Evolutionary conservation across 2,329 filamentous ascomycete species (phyloP).

Genomic region (Hypoxylon sp.): DNA sequence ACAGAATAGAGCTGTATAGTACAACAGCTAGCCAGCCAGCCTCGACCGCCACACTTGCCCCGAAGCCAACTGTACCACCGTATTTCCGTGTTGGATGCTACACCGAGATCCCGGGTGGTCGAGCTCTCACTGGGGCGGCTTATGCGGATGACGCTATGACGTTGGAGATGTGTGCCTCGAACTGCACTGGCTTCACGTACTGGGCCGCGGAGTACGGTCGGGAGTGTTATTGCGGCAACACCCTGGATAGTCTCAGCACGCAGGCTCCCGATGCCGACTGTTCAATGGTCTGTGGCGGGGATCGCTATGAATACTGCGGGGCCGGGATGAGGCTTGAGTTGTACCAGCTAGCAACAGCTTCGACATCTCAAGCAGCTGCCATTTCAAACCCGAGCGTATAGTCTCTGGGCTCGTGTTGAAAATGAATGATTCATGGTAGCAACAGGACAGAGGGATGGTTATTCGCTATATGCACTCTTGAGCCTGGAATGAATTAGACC

Average conservation of each 20-base stretch:
- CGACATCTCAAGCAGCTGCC: slow-evolving; percentile 12
- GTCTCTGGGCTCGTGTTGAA: neutral
- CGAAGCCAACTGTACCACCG: slow-evolving; percentile 53
- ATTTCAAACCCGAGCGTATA: slow-evolving; percentile 21
- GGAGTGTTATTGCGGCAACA: slow-evolving; percentile 58
- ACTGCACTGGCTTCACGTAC: slow-evolving; percentile 54
- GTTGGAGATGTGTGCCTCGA: slow-evolving; percentile 54
- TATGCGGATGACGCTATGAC: slow-evolving; percentile 55
- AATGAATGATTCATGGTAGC: neutral
- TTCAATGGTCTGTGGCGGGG: slow-evolving; percentile 54
- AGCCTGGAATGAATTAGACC: neutral
- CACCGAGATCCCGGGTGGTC: slow-evolving; percentile 53
- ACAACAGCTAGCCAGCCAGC: slow-evolving; percentile 55
- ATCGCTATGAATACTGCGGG: slow-evolving; percentile 56
- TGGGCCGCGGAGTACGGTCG: slow-evolving; percentile 56
- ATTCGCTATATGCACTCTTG: neutral
- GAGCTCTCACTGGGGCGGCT: slow-evolving; percentile 54
- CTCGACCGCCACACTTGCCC: slow-evolving; percentile 52
- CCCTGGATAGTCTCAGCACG: slow-evolving; percentile 51
- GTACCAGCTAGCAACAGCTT: slow-evolving; percentile 48
- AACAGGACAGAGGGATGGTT: no score
- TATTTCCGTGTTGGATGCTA: slow-evolving; percentile 58
- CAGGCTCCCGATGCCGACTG: slow-evolving; percentile 53
- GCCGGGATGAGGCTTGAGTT: slow-evolving; percentile 55
- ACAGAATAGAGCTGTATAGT: slow-evolving; percentile 59